These are phyloP conservation scores for Chrysopogon serrulatus DNA, from an alignment of 176 grass and related monocot genomes.

Conservation along the genomic window DNA sequence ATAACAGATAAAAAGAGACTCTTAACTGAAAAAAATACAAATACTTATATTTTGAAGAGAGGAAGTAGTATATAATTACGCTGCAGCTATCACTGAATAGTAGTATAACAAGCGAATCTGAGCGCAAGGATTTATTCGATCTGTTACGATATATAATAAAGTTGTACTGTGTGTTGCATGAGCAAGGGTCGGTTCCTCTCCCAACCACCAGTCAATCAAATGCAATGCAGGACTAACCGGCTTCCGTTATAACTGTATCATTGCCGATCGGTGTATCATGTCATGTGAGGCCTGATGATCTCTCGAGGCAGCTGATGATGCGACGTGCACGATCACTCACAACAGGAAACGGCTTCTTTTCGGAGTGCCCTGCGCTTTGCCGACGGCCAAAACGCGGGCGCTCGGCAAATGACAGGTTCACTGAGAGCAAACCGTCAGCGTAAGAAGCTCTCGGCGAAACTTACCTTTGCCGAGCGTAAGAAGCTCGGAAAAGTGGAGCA, in stretches of 20 bases:
- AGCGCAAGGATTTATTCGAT: background rate
- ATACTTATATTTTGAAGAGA: no score
- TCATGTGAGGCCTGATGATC: slow-evolving; percentile 4
- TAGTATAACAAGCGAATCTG: background rate
- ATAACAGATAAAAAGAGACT: no score
- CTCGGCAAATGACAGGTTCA: no score
- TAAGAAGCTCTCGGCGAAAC: no score
- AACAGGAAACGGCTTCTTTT: no score
- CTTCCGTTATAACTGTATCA: slow-evolving; percentile 35
- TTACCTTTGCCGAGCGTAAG: no score
- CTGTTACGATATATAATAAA: background rate
- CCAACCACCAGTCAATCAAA: slow-evolving; percentile 11
- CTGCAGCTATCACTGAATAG: background rate
- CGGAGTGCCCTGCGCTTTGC: no score
- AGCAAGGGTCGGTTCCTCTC: background rate
- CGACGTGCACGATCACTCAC: background rate
- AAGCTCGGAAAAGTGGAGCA: no score
- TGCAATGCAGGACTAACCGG: background rate
- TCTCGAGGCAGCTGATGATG: background rate
- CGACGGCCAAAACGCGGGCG: no score
- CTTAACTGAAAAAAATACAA: no score
- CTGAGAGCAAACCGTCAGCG: no score
- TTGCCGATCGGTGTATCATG: background rate
- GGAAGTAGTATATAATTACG: background rate
- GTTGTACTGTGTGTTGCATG: background rate